Evolutionary conservation across 306 rosid species (phyloP).

Genomic region (Trifolium subterraneum): DNA sequence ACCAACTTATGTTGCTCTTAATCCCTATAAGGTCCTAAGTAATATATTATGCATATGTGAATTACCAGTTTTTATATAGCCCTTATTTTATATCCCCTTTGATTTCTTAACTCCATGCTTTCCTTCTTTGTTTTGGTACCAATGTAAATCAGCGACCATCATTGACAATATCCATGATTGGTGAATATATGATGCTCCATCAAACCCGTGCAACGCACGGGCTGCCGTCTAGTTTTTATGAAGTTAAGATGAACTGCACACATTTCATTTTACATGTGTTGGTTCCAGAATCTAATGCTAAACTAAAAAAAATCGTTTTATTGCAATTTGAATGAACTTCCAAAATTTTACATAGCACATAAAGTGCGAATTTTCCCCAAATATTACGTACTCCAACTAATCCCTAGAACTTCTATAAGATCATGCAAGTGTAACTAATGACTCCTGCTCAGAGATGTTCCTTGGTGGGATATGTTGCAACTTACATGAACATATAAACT

Average conservation of each 20-base stretch:
- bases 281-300: neutral
- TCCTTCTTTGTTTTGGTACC: too few species aligned
- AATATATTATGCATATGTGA: too few species aligned
- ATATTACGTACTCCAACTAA: slow-evolving; percentile 5
- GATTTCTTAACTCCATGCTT: too few species aligned
- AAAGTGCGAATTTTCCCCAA: neutral
- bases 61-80: too few species aligned
- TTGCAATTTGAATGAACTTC: slow-evolving; percentile 1
- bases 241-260: neutral
- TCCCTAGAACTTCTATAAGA: neutral
- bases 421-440: neutral
- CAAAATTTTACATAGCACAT: slow-evolving; percentile 18
- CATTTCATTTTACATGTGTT: neutral
- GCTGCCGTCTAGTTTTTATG: neutral
- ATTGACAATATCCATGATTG: too few species aligned
- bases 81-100: too few species aligned
- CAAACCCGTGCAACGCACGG: too few species aligned
- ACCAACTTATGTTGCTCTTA: too few species aligned
- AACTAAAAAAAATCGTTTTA: neutral
- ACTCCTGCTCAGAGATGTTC: slow-evolving; percentile 4
- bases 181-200: too few species aligned
- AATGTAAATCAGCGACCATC: too few species aligned
- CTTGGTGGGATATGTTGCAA: slow-evolving; percentile 10
- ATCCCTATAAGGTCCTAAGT: too few species aligned
- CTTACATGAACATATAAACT: neutral